Conservation (phyloP, 805 yeast species). For the Pachysolen tannophilus region DNA sequence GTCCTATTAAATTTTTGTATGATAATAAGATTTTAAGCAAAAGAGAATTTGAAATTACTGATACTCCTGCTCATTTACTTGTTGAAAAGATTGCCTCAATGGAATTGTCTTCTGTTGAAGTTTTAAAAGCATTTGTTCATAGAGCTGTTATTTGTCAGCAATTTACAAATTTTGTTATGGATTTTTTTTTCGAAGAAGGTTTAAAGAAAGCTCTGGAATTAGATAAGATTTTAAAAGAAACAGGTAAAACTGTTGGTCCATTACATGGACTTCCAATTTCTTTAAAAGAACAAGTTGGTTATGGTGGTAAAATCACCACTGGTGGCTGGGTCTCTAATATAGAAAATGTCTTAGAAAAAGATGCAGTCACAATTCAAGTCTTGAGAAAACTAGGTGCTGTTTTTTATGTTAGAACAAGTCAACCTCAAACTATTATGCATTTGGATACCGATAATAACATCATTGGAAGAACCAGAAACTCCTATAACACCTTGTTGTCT, state of each 20-base stretch:
- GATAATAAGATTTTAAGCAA: constrained; percentile 23
- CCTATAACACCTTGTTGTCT: constrained; percentile 46
- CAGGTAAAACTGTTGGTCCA: constrained; percentile 54
- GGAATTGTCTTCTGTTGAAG: constrained; percentile 39
- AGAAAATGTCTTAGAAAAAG: constrained; percentile 36
- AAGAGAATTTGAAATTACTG: constrained; percentile 36
- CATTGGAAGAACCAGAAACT: constrained; percentile 51
- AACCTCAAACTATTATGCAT: constrained; percentile 68
- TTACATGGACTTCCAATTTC: constrained; percentile 66
- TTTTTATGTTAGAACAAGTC: constrained; percentile 55
- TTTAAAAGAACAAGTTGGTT: constrained; percentile 56
- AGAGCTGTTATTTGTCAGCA: constrained; percentile 59
- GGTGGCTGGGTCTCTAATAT: constrained; percentile 52
- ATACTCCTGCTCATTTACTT: constrained; percentile 32
- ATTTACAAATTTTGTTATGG: constrained; percentile 44
- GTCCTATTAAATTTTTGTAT: constrained; percentile 26
- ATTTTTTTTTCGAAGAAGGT: constrained; percentile 59
- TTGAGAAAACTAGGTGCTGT: constrained; percentile 50
- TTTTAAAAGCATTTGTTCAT: constrained; percentile 57
- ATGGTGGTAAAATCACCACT: constrained; percentile 45
- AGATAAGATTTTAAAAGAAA: constrained; percentile 40
- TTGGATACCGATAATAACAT: constrained; percentile 54
- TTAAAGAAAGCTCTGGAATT: constrained; percentile 44
- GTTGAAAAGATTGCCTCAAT: constrained; percentile 37
- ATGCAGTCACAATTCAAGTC: constrained; percentile 39